Evolutionary conservation across 768 basidiomycete genomes (phyloP).

Genomic region (Ramaria sp.): DNA sequence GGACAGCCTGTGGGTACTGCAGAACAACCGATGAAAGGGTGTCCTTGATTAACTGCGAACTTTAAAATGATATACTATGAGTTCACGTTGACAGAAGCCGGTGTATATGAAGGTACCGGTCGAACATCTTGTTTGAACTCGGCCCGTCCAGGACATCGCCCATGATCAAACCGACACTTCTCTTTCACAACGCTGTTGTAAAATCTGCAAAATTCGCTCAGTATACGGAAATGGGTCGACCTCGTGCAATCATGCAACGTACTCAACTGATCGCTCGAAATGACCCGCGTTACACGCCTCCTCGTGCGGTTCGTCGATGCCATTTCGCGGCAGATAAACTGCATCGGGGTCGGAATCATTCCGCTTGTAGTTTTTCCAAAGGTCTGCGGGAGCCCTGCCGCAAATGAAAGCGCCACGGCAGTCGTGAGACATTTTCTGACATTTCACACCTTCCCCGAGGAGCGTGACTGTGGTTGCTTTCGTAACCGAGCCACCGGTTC

Average conservation of each 20-base stretch:
- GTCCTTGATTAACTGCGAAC: background rate
- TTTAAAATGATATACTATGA: background rate
- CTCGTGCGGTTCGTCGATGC: background rate
- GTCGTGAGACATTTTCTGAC: constrained; percentile 9
- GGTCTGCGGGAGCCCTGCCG: background rate
- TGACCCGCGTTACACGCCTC: background rate
- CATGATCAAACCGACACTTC: background rate
- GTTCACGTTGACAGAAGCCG: background rate
- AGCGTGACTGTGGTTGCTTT: constrained; percentile 6
- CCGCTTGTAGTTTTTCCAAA: constrained; percentile 6
- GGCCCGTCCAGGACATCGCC: background rate
- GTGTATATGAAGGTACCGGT: background rate
- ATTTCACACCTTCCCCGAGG: constrained; percentile 4
- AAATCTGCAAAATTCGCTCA: background rate
- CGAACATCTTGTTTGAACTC: background rate
- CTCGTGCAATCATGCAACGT: background rate
- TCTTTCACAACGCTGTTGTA: constrained; percentile 6
- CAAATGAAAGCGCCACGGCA: constrained; percentile 7
- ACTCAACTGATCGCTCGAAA: constrained; percentile 1
- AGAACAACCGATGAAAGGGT: constrained; percentile 1
- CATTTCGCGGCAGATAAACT: background rate
- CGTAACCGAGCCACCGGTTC: constrained; percentile 4
- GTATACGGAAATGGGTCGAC: background rate
- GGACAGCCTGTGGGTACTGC: background rate
- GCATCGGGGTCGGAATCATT: background rate